Percentiles rank a stretch among this genome's conserved stretches.
Conservation (phyloP, 345 rosid genomes). For the Noccaea bulbosa region DNA sequence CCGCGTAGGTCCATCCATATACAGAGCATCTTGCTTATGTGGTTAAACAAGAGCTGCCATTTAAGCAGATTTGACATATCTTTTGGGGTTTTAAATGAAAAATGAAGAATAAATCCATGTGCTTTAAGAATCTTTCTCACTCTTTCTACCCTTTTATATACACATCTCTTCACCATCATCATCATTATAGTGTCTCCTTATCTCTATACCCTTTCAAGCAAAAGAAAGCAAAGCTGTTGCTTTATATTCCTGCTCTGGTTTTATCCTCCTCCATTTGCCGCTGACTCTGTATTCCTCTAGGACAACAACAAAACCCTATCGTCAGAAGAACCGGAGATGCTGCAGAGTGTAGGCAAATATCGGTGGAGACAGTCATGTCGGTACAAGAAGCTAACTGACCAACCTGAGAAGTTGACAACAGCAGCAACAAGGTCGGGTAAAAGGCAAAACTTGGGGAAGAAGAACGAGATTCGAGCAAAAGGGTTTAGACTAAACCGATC, state of each 20-base stretch:
- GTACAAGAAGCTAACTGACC: slow-evolving; percentile 49
- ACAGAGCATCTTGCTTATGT: slow-evolving; percentile 44
- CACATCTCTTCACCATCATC: slow-evolving; percentile 32
- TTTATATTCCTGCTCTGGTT: too few relatives aligned
- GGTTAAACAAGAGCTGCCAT: slow-evolving; percentile 43
- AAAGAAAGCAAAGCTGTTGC: too few relatives aligned
- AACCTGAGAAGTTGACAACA: slow-evolving; percentile 25
- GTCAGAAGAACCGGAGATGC: slow-evolving; percentile 10
- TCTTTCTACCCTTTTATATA: slow-evolving; percentile 26
- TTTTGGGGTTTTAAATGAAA: slow-evolving; percentile 18
- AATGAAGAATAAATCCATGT: slow-evolving; percentile 42
- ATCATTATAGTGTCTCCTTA: slow-evolving; percentile 25
- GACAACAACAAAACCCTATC: not conserved
- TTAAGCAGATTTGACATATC: slow-evolving; percentile 9
- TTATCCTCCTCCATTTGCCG: not conserved
- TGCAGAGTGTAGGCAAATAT: slow-evolving; percentile 35
- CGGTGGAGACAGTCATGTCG: slow-evolving; percentile 44
- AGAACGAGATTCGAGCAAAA: slow-evolving; percentile 47
- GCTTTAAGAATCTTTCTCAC: slow-evolving; percentile 42
- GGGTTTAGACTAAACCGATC: slow-evolving; percentile 61
- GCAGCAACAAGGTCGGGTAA: slow-evolving; percentile 42
- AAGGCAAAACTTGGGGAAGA: slow-evolving; percentile 54
- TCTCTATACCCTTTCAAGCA: slow-evolving; percentile 9
- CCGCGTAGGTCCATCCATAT: slow-evolving; percentile 45
- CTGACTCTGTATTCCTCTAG: slow-evolving; percentile 7